Evolutionary conservation across 2,329 filamentous ascomycete species (phyloP).

Genomic region (Colletotrichum neosansevieriae): DNA sequence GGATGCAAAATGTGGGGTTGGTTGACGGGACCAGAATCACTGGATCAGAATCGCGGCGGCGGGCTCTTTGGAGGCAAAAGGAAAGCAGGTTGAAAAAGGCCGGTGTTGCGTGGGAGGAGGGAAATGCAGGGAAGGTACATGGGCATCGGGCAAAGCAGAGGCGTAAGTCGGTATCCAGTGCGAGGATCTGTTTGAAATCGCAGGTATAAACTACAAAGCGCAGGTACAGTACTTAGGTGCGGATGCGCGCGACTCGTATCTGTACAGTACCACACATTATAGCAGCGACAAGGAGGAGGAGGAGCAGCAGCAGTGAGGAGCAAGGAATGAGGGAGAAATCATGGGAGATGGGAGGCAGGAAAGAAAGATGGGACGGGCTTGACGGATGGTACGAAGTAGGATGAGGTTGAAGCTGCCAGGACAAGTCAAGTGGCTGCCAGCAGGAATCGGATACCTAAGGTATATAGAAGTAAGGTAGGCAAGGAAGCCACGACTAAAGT

Average conservation of each 20-base stretch:
- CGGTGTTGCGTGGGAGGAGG: background rate
- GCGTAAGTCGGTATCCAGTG: slow-evolving; percentile 51
- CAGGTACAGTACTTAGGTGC: slow-evolving; percentile 53
- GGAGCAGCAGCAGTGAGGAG: background rate
- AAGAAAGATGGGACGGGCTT: background rate
- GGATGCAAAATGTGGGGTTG: no score
- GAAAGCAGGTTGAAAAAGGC: slow-evolving; percentile 49
- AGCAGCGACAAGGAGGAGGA: slow-evolving; percentile 26
- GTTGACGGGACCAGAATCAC: background rate
- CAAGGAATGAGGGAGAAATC: slow-evolving; percentile 12
- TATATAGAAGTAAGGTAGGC: no score
- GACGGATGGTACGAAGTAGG: background rate
- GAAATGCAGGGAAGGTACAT: slow-evolving; percentile 7
- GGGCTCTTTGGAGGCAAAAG: slow-evolving; percentile 26
- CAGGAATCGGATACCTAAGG: background rate
- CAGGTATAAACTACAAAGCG: slow-evolving; percentile 50
- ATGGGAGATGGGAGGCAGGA: background rate
- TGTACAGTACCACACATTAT: slow-evolving; percentile 53
- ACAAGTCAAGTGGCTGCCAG: no score
- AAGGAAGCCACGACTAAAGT: no score
- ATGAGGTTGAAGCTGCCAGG: no score
- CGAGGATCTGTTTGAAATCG: slow-evolving; percentile 36
- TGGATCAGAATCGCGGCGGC: background rate
- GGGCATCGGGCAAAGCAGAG: background rate
- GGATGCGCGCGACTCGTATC: slow-evolving; percentile 50